Conservation (phyloP, 345 rosid species). For the Murraya paniculata region DNA sequence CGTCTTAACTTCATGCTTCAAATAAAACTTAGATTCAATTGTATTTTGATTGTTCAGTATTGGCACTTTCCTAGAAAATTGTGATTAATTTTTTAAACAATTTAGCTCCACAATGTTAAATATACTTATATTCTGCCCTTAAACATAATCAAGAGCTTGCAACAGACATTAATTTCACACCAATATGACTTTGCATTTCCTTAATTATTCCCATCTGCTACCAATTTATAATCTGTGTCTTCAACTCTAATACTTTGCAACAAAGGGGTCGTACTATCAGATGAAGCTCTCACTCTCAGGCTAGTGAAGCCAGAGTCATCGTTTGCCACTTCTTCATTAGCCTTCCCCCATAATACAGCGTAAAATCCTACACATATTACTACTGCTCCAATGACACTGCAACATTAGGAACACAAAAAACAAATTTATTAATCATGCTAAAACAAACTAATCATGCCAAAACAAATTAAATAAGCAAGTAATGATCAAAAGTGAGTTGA, state of each 20-base stretch:
- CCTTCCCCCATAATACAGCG: slow-evolving; percentile 17
- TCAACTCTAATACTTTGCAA: background rate
- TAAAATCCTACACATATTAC: slow-evolving; percentile 12
- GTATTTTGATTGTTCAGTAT: too few species aligned
- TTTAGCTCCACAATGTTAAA: too few species aligned
- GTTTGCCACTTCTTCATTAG: background rate
- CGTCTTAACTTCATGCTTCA: too few species aligned
- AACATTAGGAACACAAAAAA: background rate
- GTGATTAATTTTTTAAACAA: too few species aligned
- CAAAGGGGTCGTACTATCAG: background rate
- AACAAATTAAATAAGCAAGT: too few species aligned
- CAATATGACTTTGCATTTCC: background rate
- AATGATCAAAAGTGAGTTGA: background rate
- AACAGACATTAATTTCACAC: background rate
- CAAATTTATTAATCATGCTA: background rate
- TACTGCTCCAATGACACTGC: slow-evolving; percentile 16
- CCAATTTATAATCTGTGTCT: background rate
- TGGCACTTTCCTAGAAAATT: too few species aligned
- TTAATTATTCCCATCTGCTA: background rate
- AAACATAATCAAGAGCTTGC: background rate
- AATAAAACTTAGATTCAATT: too few species aligned
- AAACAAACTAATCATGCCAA: too few species aligned
- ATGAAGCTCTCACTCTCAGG: background rate
- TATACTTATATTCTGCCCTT: background rate
- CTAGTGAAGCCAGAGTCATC: background rate